Percentiles rank a stretch among this genome's conserved stretches.
Conservation (phyloP, 2,329 filamentous ascomycete species). For the Alternaria dauci region DNA sequence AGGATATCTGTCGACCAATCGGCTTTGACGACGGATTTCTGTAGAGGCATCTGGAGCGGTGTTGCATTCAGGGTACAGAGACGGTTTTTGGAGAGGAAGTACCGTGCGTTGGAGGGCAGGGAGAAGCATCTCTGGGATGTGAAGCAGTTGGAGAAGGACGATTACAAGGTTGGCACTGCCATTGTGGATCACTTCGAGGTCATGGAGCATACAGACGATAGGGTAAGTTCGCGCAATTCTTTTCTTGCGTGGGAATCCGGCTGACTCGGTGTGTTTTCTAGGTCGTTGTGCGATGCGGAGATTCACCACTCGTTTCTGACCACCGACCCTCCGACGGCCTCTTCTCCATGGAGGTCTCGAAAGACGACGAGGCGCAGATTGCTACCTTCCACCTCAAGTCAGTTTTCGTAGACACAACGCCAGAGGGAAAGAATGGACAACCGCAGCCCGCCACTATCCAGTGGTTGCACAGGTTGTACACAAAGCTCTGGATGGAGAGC, state of each 20-base stretch:
- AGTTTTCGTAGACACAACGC: slow-evolving; percentile 51
- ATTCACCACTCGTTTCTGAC: slow-evolving; percentile 43
- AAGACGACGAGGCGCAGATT: slow-evolving; percentile 45
- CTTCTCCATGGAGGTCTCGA: slow-evolving; percentile 52
- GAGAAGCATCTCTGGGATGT: slow-evolving; percentile 48
- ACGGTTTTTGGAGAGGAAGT: slow-evolving; percentile 48
- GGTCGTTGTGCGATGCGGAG: slow-evolving; percentile 52
- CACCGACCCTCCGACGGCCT: slow-evolving; percentile 47
- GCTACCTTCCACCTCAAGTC: slow-evolving; percentile 53
- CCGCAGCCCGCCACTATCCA: slow-evolving; percentile 44
- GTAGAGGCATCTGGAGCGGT: slow-evolving; percentile 50
- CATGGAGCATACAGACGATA: slow-evolving; percentile 45
- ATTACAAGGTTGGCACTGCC: slow-evolving; percentile 47
- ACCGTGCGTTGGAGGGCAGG: slow-evolving; percentile 40
- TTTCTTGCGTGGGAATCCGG: neutral
- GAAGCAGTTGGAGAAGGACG: slow-evolving; percentile 42
- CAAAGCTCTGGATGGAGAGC: slow-evolving; percentile 54
- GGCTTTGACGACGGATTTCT: slow-evolving; percentile 49
- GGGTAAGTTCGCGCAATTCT: slow-evolving; percentile 35
- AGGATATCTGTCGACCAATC: slow-evolving; percentile 37
- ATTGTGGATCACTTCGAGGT: slow-evolving; percentile 55
- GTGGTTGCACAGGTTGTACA: slow-evolving; percentile 47
- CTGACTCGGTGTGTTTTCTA: slow-evolving; percentile 13
- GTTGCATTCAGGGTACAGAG: slow-evolving; percentile 49
- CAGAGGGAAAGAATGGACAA: slow-evolving; percentile 40